Conservation (phyloP, 345 rosid genomes). For the Syzygium oleosum region DNA sequence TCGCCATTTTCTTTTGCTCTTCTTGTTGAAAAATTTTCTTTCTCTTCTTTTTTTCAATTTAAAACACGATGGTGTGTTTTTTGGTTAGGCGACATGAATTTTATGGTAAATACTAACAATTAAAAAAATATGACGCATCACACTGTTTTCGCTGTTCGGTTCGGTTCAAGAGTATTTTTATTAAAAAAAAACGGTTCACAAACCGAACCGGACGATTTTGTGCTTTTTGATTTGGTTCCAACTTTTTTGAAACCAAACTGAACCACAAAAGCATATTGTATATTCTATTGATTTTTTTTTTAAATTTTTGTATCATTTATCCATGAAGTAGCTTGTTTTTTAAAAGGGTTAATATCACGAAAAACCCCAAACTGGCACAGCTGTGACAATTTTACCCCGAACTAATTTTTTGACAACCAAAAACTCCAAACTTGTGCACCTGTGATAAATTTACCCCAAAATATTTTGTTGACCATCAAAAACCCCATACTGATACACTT, state of each 20-base stretch:
- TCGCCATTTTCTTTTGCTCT: neutral
- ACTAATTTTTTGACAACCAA: too few relatives aligned
- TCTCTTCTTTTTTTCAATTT: neutral
- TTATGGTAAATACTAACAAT: neutral
- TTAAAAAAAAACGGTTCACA: neutral
- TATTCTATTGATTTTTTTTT: neutral
- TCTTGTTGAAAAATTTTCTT: neutral
- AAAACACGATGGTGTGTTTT: neutral
- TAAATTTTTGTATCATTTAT: neutral
- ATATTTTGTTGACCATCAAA: too few relatives aligned
- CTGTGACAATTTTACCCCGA: too few relatives aligned
- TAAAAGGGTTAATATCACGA: too few relatives aligned
- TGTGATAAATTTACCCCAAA: too few relatives aligned
- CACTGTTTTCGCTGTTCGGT: neutral
- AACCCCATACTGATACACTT: too few relatives aligned
- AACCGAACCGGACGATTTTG: neutral
- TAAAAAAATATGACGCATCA: neutral
- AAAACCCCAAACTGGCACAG: too few relatives aligned
- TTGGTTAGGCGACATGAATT: neutral
- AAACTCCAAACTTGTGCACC: too few relatives aligned
- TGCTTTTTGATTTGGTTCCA: neutral
- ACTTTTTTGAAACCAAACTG: neutral
- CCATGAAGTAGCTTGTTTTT: neutral
- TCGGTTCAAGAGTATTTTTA: neutral
- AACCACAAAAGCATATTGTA: neutral